These are phyloP conservation scores for Rutstroemia sp. DNA, from an alignment of 2,329 filamentous ascomycete genomes.

Conservation along the genomic window DNA sequence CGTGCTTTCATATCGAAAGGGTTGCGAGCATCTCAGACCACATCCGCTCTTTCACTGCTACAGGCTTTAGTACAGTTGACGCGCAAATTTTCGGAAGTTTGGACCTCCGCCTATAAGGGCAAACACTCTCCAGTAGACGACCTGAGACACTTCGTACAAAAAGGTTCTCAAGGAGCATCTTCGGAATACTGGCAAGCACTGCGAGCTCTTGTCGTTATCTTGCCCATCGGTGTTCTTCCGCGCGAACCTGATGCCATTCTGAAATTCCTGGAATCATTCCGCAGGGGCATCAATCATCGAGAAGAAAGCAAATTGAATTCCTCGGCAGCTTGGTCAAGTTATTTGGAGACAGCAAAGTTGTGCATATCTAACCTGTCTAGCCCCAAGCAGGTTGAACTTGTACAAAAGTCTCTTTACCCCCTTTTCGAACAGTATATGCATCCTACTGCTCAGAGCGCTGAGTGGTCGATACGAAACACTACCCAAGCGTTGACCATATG, in stretches of 20 bases:
- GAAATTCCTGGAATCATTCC: slow-evolving; percentile 59
- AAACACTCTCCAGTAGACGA: slow-evolving; percentile 48
- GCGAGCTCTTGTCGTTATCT: slow-evolving; percentile 47
- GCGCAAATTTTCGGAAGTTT: slow-evolving; percentile 56
- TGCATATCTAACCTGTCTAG: slow-evolving; percentile 41
- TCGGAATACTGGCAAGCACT: slow-evolving; percentile 67
- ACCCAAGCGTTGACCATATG: slow-evolving; percentile 32
- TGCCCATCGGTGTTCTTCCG: slow-evolving; percentile 52
- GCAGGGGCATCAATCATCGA: slow-evolving; percentile 61
- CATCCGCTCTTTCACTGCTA: slow-evolving; percentile 67
- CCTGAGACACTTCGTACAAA: slow-evolving; percentile 67
- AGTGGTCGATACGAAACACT: slow-evolving; percentile 18
- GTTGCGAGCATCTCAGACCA: slow-evolving; percentile 62
- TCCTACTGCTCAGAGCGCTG: slow-evolving; percentile 13
- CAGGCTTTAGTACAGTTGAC: slow-evolving; percentile 62
- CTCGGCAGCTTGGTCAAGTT: slow-evolving; percentile 65
- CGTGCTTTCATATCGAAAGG: slow-evolving; percentile 64
- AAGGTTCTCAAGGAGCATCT: slow-evolving; percentile 74
- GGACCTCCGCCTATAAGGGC: slow-evolving; percentile 54
- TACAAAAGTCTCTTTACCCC: slow-evolving; percentile 45
- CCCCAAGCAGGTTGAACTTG: slow-evolving; percentile 37
- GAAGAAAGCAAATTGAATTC: slow-evolving; percentile 68
- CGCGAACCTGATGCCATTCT: slow-evolving; percentile 45
- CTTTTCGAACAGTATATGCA: slow-evolving; percentile 47
- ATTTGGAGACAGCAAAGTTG: slow-evolving; percentile 56